These are phyloP conservation scores for Ramularia endophylla DNA, from an alignment of 2,329 filamentous ascomycete genomes.

Conservation along the genomic window DNA sequence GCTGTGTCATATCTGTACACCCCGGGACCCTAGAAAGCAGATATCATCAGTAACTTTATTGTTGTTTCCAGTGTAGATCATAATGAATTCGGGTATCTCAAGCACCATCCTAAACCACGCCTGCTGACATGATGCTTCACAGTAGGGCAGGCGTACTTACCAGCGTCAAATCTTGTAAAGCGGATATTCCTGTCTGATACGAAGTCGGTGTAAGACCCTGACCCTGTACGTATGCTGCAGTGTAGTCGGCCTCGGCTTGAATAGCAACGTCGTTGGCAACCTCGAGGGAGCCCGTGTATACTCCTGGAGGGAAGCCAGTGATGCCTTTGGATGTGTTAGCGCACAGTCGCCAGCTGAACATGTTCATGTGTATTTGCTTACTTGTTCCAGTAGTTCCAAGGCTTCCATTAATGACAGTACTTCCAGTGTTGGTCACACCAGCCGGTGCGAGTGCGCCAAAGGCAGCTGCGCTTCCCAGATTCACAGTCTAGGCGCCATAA, in stretches of 20 bases:
- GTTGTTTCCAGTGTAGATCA: too few species aligned
- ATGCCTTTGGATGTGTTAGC: not conserved
- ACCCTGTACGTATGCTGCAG: conserved; percentile 2
- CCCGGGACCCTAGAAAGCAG: not conserved
- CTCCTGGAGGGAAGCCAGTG: conserved; percentile 8
- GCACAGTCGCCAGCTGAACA: too few species aligned
- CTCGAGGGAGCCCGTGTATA: conserved; percentile 1
- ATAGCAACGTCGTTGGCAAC: conserved; percentile 4
- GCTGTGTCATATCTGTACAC: conserved; percentile 7
- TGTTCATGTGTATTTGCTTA: not conserved
- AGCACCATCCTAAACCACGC: too few species aligned
- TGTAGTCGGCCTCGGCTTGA: conserved; percentile 4
- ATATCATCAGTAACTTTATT: too few species aligned
- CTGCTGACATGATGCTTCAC: too few species aligned
- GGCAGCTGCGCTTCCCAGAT: conserved; percentile 1
- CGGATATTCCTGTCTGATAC: not conserved
- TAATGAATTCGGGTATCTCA: too few species aligned
- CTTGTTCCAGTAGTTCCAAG: not conserved
- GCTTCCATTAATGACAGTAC: not conserved
- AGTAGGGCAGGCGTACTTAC: too few species aligned
- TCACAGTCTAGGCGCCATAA: not conserved
- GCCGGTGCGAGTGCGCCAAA: not conserved
- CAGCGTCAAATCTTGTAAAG: conserved; percentile 4
- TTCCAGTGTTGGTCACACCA: not conserved
- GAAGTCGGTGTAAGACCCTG: conserved; percentile 1